Evolutionary conservation across 2,329 filamentous ascomycete species (phyloP).

Genomic region (Niveomyces coronatus): DNA sequence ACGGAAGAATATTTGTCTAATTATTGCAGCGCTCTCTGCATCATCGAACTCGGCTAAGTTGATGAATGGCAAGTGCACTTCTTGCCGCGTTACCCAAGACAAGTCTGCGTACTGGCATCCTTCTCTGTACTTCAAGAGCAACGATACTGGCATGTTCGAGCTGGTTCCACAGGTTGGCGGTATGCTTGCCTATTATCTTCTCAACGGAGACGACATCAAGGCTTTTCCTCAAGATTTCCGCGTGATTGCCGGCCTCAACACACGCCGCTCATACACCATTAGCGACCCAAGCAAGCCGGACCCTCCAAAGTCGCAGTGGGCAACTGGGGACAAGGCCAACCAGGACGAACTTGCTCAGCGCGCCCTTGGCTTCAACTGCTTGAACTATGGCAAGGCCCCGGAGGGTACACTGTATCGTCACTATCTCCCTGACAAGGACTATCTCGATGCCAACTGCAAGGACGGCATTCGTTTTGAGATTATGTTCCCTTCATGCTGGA

Average conservation of each 20-base stretch:
- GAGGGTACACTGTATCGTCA: conserved; percentile 76
- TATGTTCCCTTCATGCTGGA: conserved; percentile 87
- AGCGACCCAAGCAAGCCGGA: conserved; percentile 56
- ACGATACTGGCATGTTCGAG: conserved; percentile 51
- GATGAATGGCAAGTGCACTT: conserved; percentile 58
- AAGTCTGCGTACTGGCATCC: conserved; percentile 87
- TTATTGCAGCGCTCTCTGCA: conserved; percentile 49
- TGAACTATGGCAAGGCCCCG: conserved; percentile 60
- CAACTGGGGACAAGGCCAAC: conserved; percentile 45
- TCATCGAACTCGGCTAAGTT: conserved; percentile 49
- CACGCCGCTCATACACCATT: conserved; percentile 58
- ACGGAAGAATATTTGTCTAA: too few relatives aligned
- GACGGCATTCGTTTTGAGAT: conserved; percentile 75
- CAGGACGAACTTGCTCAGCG: conserved; percentile 67
- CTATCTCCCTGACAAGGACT: conserved; percentile 67
- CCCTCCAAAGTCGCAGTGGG: conserved; percentile 61
- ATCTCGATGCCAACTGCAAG: conserved; percentile 69
- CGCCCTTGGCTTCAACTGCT: conserved; percentile 87
- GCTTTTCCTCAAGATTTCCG: conserved; percentile 70
- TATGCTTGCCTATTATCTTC: conserved; percentile 87
- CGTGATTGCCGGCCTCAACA: conserved; percentile 70
- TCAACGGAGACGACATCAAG: conserved; percentile 52
- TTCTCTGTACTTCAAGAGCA: conserved; percentile 64
- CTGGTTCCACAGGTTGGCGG: conserved; percentile 67
- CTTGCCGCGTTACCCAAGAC: conserved; percentile 70